These are phyloP conservation scores for Croton laevigatus DNA, from an alignment of 441 rosid genomes.

Conservation along the genomic window DNA sequence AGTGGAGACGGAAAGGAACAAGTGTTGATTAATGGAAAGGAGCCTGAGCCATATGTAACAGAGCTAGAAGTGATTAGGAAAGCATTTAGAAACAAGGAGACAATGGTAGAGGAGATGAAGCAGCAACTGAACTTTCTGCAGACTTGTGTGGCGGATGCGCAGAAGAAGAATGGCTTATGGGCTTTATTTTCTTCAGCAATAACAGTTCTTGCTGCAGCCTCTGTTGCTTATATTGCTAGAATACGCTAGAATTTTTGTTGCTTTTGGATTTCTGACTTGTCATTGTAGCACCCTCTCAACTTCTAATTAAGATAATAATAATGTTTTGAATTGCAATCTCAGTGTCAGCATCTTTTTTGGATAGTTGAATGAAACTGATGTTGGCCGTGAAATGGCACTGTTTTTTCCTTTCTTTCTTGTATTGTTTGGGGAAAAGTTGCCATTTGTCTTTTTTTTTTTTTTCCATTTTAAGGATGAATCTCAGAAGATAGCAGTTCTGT, in stretches of 20 bases:
- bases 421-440: slow-evolving; percentile 1
- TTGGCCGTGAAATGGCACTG: background rate
- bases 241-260: slow-evolving; percentile 31
- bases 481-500: too few relatives aligned
- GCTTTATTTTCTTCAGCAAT: slow-evolving; percentile 57
- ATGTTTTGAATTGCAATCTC: slow-evolving; percentile 4
- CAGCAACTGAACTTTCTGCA: slow-evolving; percentile 45
- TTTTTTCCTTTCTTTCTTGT: background rate
- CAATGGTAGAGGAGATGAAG: slow-evolving; percentile 48
- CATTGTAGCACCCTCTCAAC: slow-evolving; percentile 20
- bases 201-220: slow-evolving; percentile 57
- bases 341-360: background rate
- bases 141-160: slow-evolving; percentile 42
- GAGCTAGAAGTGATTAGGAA: slow-evolving; percentile 50
- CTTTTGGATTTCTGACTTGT: slow-evolving; percentile 15
- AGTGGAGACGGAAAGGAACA: slow-evolving; percentile 34
- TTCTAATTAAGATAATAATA: slow-evolving; percentile 8
- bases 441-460: background rate
- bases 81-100: slow-evolving; percentile 52
- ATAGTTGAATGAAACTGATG: background rate
- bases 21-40: slow-evolving; percentile 26
- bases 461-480: too few relatives aligned
- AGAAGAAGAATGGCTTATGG: slow-evolving; percentile 58
- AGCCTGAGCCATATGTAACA: slow-evolving; percentile 26
- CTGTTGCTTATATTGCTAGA: slow-evolving; percentile 55